Evolutionary conservation across 768 basidiomycete species (phyloP).

Genomic region (Dentipellis sp.): DNA sequence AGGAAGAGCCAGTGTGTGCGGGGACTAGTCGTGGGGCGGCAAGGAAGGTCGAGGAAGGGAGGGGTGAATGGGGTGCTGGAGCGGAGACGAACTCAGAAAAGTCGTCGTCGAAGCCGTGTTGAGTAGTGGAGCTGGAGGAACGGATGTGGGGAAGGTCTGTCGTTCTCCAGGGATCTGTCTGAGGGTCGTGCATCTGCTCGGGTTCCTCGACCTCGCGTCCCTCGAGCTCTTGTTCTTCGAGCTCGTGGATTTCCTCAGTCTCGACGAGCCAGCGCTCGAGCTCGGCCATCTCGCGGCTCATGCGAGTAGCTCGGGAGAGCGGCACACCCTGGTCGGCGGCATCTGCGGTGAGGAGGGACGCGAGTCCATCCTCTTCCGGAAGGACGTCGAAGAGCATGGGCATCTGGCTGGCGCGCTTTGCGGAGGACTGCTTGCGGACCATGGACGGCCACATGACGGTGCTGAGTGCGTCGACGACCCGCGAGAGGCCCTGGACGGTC

Average conservation of each 20-base stretch:
- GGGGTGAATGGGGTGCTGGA: constrained; percentile 16
- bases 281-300: constrained; percentile 46
- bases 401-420: constrained; percentile 19
- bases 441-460: constrained; percentile 89
- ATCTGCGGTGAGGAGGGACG: constrained; percentile 20
- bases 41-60: neutral
- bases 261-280: constrained; percentile 57
- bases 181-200: constrained; percentile 10
- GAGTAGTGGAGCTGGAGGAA: neutral
- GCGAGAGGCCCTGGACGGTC: constrained; percentile 38
- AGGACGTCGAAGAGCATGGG: constrained; percentile 19
- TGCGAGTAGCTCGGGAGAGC: constrained; percentile 14
- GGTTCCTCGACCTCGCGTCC: neutral
- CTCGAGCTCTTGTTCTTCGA: constrained; percentile 6
- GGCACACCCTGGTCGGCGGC: constrained; percentile 15
- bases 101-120: constrained; percentile 61
- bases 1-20: constrained; percentile 25
- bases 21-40: constrained; percentile 15
- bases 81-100: constrained; percentile 71
- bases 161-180: constrained; percentile 11
- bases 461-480: constrained; percentile 71
- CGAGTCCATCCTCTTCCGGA: constrained; percentile 28
- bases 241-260: constrained; percentile 25
- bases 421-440: constrained; percentile 29
- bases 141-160: constrained; percentile 1